Conservation (phyloP, 2,329 filamentous ascomycete species). For the Chrysoporthe cubensis region DNA sequence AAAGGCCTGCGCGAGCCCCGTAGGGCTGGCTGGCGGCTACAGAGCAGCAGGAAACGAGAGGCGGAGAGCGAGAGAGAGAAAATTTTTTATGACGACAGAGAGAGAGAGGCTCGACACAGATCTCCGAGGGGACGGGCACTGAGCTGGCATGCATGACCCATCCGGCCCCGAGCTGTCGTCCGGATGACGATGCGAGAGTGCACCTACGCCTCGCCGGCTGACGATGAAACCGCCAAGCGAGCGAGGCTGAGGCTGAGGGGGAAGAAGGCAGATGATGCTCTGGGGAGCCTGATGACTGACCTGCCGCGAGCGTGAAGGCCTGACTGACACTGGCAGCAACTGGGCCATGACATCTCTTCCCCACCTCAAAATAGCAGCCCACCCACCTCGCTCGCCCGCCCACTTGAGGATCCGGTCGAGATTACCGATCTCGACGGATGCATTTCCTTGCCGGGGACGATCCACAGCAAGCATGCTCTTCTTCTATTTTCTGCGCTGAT, state of each 20-base stretch:
- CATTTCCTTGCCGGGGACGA: neutral
- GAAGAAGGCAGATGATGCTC: neutral
- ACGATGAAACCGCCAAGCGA: conserved; percentile 19
- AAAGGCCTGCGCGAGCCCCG: too few relatives aligned
- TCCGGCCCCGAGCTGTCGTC: neutral
- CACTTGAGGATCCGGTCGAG: neutral
- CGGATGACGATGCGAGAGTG: neutral
- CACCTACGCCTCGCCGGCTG: conserved; percentile 5
- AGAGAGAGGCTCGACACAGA: neutral
- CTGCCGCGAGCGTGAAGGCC: too few relatives aligned
- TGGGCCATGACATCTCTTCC: neutral
- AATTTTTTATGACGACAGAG: neutral
- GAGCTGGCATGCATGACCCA: conserved; percentile 1
- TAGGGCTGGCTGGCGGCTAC: conserved; percentile 1
- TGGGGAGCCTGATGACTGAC: too few relatives aligned
- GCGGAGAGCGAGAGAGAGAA: too few relatives aligned
- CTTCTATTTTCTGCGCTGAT: neutral
- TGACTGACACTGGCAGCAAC: too few relatives aligned
- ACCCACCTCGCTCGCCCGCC: neutral
- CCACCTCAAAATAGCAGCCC: conserved; percentile 2
- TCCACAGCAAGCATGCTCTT: neutral
- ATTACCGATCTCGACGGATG: conserved; percentile 3
- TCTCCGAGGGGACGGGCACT: neutral
- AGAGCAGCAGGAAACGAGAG: neutral
- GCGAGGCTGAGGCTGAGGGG: conserved; percentile 24